Evolutionary conservation across 352 stramenopile genomes (phyloP).

Genomic region (Phytopythium ostracodes): DNA sequence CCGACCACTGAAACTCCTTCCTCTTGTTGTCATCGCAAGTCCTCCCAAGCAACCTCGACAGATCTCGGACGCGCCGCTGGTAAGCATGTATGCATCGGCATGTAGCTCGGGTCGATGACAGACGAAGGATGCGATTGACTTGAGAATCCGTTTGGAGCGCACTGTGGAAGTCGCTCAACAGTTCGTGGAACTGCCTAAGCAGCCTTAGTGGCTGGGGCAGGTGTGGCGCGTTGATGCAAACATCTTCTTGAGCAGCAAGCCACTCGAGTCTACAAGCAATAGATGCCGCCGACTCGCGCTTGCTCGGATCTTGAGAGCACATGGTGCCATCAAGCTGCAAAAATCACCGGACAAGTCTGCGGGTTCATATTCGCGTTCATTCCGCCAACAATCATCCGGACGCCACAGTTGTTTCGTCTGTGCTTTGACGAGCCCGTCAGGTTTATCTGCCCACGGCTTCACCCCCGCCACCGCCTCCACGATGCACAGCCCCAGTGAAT

Average conservation of each 20-base stretch:
- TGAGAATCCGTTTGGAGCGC: background rate
- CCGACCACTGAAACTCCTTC: background rate
- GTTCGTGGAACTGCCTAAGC: background rate
- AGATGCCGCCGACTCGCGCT: background rate
- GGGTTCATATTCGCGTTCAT: no score
- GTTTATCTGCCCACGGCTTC: no score
- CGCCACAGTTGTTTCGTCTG: no score
- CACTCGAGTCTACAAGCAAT: background rate
- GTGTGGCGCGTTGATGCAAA: no score
- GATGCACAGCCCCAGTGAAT: background rate
- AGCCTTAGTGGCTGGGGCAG: background rate
- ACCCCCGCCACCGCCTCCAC: background rate
- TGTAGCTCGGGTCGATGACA: constrained; percentile 3
- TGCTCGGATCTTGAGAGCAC: background rate
- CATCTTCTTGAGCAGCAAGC: background rate
- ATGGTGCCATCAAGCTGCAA: background rate
- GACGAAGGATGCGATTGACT: background rate
- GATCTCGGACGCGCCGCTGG: background rate
- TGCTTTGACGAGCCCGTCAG: no score
- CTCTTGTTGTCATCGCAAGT: no score
- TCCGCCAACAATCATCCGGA: no score
- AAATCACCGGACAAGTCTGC: background rate
- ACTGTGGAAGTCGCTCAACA: background rate
- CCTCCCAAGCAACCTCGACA: background rate
- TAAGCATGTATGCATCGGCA: background rate